phyloP scores from a whole-genome alignment of 257 asterid species.

The Solanum infundibuliforme region DNA sequence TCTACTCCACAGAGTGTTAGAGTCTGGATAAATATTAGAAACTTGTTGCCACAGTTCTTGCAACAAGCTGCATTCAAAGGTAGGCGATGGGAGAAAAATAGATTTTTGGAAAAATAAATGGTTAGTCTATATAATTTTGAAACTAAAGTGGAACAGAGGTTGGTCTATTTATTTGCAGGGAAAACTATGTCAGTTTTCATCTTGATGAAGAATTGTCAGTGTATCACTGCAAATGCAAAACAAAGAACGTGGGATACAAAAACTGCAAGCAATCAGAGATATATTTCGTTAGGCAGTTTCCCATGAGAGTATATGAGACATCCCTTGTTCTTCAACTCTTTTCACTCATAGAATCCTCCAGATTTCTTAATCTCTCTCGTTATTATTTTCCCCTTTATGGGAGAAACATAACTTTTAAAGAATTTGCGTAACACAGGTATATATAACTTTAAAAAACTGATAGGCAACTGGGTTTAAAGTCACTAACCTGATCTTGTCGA shows the following conservation, averaged over 20 bases:
- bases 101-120: neutral
- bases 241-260: neutral
- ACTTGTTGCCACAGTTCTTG: neutral
- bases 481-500: slow-evolving; percentile 67
- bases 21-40: neutral
- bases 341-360: neutral
- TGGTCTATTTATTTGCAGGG: neutral
- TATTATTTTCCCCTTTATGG: neutral
- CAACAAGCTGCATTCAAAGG: neutral
- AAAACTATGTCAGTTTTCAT: neutral
- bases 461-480: slow-evolving; percentile 4
- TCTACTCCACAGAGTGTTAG: neutral
- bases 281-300: neutral
- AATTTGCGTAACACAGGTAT: neutral
- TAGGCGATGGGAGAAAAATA: neutral
- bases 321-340: neutral
- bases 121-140: neutral
- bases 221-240: neutral
- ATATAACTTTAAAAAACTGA: neutral
- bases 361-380: neutral
- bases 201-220: neutral
- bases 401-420: neutral
- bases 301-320: neutral
- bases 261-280: neutral
- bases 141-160: neutral